These are phyloP conservation scores for Colletotrichum sp. DNA, from an alignment of 2,329 filamentous ascomycete species.

Conservation along the genomic window DNA sequence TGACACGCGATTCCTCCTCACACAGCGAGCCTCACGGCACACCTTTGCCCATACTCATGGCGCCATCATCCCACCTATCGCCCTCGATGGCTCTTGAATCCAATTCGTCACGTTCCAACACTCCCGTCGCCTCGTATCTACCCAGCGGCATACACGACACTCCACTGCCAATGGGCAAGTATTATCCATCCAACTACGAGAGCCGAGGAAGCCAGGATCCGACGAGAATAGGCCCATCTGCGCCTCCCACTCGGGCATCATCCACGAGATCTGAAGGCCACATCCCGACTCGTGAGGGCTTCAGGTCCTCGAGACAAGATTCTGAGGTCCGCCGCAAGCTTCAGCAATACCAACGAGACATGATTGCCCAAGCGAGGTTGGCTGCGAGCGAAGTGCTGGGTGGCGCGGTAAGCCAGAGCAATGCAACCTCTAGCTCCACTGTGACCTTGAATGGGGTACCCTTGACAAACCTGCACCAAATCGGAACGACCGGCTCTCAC, in stretches of 20 bases:
- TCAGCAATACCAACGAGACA: constrained; percentile 65
- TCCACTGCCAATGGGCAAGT: constrained; percentile 63
- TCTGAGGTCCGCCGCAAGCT: constrained; percentile 57
- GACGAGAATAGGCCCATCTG: constrained; percentile 18
- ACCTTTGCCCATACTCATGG: constrained; percentile 18
- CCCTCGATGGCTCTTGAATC: constrained; percentile 23
- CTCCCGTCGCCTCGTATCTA: constrained; percentile 56
- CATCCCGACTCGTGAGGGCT: constrained; percentile 24
- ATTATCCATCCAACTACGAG: constrained; percentile 68
- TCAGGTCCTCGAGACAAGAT: constrained; percentile 38
- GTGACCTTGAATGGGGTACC: constrained; percentile 39
- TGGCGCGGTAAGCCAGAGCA: constrained; percentile 27
- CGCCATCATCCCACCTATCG: constrained; percentile 10
- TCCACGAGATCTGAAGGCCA: constrained; percentile 24
- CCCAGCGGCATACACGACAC: constrained; percentile 53
- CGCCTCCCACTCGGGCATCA: neutral
- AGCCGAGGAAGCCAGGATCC: constrained; percentile 32
- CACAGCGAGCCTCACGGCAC: neutral
- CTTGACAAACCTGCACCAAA: constrained; percentile 39
- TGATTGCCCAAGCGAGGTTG: constrained; percentile 62
- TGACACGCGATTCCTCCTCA: constrained; percentile 31
- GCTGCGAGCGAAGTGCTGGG: constrained; percentile 41
- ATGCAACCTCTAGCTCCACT: constrained; percentile 28
- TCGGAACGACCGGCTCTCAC: constrained; percentile 40
- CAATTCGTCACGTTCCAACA: constrained; percentile 36